These are phyloP conservation scores for Candida sanyiensis DNA, from an alignment of 805 yeast genomes.

Conservation along the genomic window DNA sequence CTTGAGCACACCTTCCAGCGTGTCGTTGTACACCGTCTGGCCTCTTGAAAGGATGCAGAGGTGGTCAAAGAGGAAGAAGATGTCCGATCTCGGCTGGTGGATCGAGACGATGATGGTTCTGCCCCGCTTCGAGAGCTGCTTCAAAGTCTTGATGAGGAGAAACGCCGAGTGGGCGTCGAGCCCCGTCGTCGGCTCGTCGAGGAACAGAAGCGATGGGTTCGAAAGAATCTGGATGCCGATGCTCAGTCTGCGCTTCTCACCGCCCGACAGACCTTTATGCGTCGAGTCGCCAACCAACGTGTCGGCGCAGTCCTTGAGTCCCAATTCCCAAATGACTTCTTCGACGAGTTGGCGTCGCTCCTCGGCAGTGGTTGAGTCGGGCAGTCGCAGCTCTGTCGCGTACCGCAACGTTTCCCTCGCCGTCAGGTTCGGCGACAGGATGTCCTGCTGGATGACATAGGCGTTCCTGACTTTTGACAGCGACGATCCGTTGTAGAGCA, in stretches of 20 bases:
- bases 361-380: conserved; percentile 35
- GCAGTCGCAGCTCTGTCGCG: conserved; percentile 70
- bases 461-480: conserved; percentile 32
- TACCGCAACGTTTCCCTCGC: conserved; percentile 65
- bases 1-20: conserved; percentile 33
- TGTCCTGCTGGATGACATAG: conserved; percentile 75
- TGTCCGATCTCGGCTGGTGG: conserved; percentile 84
- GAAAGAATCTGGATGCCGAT: conserved; percentile 77
- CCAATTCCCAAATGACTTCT: conserved; percentile 60
- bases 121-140: conserved; percentile 52
- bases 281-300: conserved; percentile 54
- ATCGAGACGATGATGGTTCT: conserved; percentile 72
- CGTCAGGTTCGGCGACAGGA: conserved; percentile 64
- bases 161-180: conserved; percentile 76
- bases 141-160: conserved; percentile 56
- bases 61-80: conserved; percentile 62
- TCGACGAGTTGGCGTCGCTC: conserved; percentile 49
- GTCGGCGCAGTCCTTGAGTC: conserved; percentile 61
- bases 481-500: conserved; percentile 30
- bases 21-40: conserved; percentile 37
- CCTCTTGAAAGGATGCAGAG: conserved; percentile 68
- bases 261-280: conserved; percentile 69
- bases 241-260: conserved; percentile 75
- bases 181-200: conserved; percentile 90
- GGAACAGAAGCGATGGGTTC: conserved; percentile 68